These are phyloP conservation scores for Pisolithus thermaeus DNA, from an alignment of 1,284 basidiomycete species.

Conservation along the genomic window DNA sequence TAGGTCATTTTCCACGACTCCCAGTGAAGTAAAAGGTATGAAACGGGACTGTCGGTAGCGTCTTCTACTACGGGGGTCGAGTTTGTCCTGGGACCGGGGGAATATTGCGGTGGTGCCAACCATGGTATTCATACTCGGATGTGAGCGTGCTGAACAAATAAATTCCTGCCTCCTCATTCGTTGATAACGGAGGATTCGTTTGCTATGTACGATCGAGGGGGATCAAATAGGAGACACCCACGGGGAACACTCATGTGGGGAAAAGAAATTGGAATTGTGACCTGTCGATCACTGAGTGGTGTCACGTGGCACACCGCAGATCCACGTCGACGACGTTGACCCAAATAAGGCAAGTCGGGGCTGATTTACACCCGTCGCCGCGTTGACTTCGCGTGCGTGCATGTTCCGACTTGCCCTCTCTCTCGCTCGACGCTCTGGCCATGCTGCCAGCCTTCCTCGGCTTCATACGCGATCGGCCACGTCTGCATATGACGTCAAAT, in stretches of 20 bases:
- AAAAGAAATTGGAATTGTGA: too few species aligned
- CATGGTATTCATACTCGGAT: conserved; percentile 4
- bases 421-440: background rate
- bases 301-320: too few species aligned
- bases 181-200: conserved; percentile 2
- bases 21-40: background rate
- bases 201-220: too few species aligned
- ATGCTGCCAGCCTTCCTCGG: background rate
- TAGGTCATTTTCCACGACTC: background rate
- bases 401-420: too few species aligned
- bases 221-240: too few species aligned
- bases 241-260: too few species aligned
- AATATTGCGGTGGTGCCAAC: background rate
- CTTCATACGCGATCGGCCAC: conserved; percentile 10
- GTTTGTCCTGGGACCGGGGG: background rate
- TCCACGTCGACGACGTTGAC: too few species aligned
- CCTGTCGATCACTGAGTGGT: too few species aligned
- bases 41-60: background rate
- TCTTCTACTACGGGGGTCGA: background rate
- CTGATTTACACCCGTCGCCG: too few species aligned
- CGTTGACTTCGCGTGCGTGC: too few species aligned
- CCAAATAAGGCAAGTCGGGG: too few species aligned
- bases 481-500: conserved; percentile 31
- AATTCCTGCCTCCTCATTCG: conserved; percentile 2
- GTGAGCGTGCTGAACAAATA: background rate